Evolutionary conservation across 148 eudicot genomes (phyloP).

Genomic region (Mesembryanthemum crystallinum): DNA sequence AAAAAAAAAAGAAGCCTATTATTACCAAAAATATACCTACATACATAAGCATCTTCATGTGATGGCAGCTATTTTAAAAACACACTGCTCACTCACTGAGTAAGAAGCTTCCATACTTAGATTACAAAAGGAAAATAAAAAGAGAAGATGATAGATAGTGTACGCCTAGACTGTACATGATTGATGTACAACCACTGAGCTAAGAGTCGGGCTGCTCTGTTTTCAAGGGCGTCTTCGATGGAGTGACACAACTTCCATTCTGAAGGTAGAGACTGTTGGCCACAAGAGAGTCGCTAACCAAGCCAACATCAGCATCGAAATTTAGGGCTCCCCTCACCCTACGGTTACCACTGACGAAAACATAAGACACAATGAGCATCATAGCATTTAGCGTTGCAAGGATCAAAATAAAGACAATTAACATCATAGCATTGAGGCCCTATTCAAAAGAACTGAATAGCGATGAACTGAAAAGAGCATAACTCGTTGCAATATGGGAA

Average conservation of each 20-base stretch:
- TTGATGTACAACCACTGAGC: constrained; percentile 18
- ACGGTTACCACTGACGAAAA: constrained; percentile 43
- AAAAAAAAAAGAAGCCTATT: not conserved
- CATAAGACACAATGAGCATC: not conserved
- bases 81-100: constrained; percentile 29
- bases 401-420: not conserved
- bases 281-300: constrained; percentile 85
- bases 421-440: no score
- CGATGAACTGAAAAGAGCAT: no score
- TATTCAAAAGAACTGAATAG: no score
- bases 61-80: constrained; percentile 35
- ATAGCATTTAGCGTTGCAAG: not conserved
- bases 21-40: constrained; percentile 11
- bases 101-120: constrained; percentile 6
- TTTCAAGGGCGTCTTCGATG: constrained; percentile 51
- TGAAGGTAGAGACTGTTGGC: constrained; percentile 70
- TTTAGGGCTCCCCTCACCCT: constrained; percentile 67
- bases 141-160: not conserved
- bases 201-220: constrained; percentile 65
- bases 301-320: constrained; percentile 70
- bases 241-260: constrained; percentile 50
- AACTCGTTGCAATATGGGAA: no score
- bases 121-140: constrained; percentile 7
- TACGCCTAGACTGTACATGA: constrained; percentile 36
- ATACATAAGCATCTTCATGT: constrained; percentile 26